phyloP scores from a whole-genome alignment of 1,284 basidiomycete genomes.

The Pholiota adiposa region DNA sequence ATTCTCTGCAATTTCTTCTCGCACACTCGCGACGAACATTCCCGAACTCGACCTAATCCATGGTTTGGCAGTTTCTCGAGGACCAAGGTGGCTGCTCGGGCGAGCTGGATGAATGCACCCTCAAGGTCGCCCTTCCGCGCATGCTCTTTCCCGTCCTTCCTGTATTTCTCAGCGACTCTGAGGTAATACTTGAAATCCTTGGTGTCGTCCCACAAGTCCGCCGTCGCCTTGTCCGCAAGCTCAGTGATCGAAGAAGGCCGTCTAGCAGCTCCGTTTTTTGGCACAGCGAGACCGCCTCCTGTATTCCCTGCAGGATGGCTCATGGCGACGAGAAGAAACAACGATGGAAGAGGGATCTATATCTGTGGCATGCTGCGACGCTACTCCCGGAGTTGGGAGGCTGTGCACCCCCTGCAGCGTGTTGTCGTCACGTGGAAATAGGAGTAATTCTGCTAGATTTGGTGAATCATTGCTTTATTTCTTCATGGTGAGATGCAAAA shows the following conservation, averaged over 20 bases:
- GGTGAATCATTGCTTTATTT: too few relatives aligned
- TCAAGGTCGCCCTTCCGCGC: constrained; percentile 54
- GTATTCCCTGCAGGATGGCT: constrained; percentile 11
- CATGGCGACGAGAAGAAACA: constrained; percentile 6
- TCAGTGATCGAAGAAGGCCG: constrained; percentile 58
- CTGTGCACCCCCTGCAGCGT: too few relatives aligned
- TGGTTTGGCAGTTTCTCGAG: constrained; percentile 65
- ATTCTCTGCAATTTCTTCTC: too few relatives aligned
- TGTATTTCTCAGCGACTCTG: constrained; percentile 55
- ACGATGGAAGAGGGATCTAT: neutral
- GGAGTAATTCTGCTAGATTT: too few relatives aligned
- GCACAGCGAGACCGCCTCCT: constrained; percentile 6
- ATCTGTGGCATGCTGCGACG: constrained; percentile 2
- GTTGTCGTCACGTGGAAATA: neutral
- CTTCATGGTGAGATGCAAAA: too few relatives aligned
- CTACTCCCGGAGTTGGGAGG: neutral
- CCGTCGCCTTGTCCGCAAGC: constrained; percentile 53
- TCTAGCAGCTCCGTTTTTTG: constrained; percentile 6
- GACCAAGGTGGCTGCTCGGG: constrained; percentile 65
- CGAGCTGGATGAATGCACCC: constrained; percentile 59
- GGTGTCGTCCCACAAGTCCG: constrained; percentile 50
- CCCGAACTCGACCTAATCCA: too few relatives aligned
- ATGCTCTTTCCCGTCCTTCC: constrained; percentile 48
- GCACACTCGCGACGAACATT: too few relatives aligned
- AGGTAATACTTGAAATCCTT: constrained; percentile 59